These are phyloP conservation scores for Phytomonas sp. DNA, from an alignment of 208 protist genomes.

Conservation along the genomic window DNA sequence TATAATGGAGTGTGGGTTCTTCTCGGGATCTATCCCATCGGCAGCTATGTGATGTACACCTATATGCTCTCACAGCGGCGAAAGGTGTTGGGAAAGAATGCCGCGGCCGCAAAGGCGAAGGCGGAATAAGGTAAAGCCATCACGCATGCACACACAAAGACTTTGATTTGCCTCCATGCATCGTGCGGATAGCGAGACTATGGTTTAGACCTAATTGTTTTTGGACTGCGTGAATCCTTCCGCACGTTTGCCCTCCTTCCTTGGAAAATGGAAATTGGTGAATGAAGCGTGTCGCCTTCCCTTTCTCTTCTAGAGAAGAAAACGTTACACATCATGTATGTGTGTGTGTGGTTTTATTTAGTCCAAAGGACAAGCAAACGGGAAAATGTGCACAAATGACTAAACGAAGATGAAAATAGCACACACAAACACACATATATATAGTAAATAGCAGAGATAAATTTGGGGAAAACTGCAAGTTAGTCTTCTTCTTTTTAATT, in stretches of 20 bases:
- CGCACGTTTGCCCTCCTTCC: no score
- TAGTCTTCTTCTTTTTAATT: background rate
- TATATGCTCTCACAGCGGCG: slow-evolving; percentile 86
- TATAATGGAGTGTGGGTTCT: slow-evolving; percentile 64
- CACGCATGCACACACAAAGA: background rate
- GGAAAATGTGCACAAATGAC: background rate
- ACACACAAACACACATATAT: slow-evolving; percentile 1
- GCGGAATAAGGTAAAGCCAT: slow-evolving; percentile 10
- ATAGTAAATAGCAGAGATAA: background rate
- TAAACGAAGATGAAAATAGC: background rate
- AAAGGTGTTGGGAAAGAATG: slow-evolving; percentile 40
- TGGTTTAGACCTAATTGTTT: no score
- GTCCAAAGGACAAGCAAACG: background rate
- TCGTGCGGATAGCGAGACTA: no score
- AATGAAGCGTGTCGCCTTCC: background rate
- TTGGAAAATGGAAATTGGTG: background rate
- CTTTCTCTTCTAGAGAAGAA: no score
- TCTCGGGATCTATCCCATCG: slow-evolving; percentile 63
- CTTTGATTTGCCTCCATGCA: background rate
- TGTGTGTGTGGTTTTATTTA: background rate
- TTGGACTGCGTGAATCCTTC: no score
- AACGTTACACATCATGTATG: background rate
- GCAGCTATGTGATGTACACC: slow-evolving; percentile 82
- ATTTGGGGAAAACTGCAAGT: background rate
- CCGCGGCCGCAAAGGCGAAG: slow-evolving; percentile 16